phyloP scores from a whole-genome alignment of 345 rosid genomes.

The Erysimum cheiranthoides region DNA sequence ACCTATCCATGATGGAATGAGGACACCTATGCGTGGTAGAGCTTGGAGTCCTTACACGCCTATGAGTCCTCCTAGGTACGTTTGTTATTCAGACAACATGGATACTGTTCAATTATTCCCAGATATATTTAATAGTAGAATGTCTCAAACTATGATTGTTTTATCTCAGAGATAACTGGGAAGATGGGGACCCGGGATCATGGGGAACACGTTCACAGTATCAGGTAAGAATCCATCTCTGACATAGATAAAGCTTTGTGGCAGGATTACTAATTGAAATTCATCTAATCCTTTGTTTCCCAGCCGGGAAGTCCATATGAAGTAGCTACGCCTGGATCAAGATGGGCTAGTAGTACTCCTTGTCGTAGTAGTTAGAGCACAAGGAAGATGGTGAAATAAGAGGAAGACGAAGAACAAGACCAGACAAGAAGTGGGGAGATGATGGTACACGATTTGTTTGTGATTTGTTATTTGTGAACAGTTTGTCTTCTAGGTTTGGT shows the following conservation, averaged over 20 bases:
- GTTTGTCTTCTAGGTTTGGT: no score
- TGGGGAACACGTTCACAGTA: conserved; percentile 83
- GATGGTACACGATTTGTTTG: no score
- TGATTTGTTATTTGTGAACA: no score
- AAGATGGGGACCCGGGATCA: conserved; percentile 78
- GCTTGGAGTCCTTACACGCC: conserved; percentile 94
- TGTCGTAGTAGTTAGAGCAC: conserved; percentile 55
- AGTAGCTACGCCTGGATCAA: conserved; percentile 85
- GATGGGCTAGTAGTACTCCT: conserved; percentile 70
- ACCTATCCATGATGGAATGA: conserved; percentile 96
- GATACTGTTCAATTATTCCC: background rate
- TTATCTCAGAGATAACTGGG: conserved; percentile 74
- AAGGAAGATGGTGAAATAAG: no score
- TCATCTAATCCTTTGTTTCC: conserved; percentile 9
- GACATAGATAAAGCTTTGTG: background rate
- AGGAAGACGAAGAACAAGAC: no score
- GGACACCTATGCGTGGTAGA: conserved; percentile 87
- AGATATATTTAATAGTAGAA: background rate
- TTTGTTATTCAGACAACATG: conserved; percentile 7
- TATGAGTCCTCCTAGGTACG: conserved; percentile 84
- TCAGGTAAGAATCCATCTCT: conserved; percentile 53
- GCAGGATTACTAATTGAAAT: background rate
- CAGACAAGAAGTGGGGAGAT: no score
- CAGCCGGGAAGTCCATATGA: conserved; percentile 82
- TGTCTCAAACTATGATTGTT: conserved; percentile 1